Percentiles rank a stretch among this genome's conserved stretches.
These are phyloP conservation scores for Tuber brumale DNA, from an alignment of 495 filamentous ascomycete species.

Conservation along the genomic window DNA sequence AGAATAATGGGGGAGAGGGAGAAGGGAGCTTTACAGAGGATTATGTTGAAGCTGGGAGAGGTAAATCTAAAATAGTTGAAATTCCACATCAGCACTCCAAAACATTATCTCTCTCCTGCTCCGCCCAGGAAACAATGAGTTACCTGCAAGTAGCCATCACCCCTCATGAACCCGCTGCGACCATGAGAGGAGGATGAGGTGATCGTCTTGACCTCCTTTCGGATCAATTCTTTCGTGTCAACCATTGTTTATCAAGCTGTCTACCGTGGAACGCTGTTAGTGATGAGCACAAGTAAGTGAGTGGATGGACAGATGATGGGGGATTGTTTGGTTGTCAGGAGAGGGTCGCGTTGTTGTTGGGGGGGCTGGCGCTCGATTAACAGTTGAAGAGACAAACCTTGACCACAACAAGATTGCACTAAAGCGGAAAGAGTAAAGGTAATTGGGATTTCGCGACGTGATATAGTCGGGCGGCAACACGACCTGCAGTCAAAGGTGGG, in stretches of 20 bases:
- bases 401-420: conserved; percentile 3
- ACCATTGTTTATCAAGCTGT: conserved; percentile 21
- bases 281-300: conserved; percentile 15
- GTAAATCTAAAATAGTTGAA: conserved; percentile 30
- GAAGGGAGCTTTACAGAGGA: conserved; percentile 35
- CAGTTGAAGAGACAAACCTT: conserved; percentile 19
- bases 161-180: conserved; percentile 22
- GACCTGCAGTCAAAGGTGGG: background rate
- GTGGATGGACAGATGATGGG: conserved; percentile 18
- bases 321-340: conserved; percentile 27
- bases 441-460: background rate
- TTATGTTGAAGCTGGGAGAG: conserved; percentile 40
- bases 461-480: background rate
- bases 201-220: conserved; percentile 35
- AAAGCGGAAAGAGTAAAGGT: background rate
- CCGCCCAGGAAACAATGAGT: conserved; percentile 7
- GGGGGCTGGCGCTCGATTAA: conserved; percentile 11
- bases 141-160: conserved; percentile 35
- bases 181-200: conserved; percentile 24
- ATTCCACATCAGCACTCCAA: conserved; percentile 17
- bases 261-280: conserved; percentile 11
- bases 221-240: conserved; percentile 33
- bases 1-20: conserved; percentile 12
- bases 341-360: conserved; percentile 19
- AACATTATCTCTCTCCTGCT: conserved; percentile 12